Percentiles rank a stretch among this genome's conserved stretches.
These are phyloP conservation scores for Harrya chromipes DNA, from an alignment of 768 basidiomycete genomes.

Conservation along the genomic window DNA sequence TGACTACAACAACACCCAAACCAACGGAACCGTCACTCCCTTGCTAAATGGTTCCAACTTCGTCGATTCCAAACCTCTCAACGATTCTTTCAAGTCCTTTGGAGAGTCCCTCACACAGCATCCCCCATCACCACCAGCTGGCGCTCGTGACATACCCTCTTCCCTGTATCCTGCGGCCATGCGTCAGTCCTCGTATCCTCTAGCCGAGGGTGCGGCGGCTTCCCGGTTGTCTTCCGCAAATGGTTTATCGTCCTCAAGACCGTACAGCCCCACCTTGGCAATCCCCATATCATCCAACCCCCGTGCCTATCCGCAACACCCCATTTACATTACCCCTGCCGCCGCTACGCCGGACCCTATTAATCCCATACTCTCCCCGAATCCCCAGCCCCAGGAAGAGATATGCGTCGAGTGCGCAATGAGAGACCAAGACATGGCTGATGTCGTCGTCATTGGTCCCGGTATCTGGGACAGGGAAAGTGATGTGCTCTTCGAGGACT, in stretches of 20 bases:
- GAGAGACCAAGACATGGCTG: slow-evolving; percentile 98
- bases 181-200: slow-evolving; percentile 46
- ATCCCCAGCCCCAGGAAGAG: slow-evolving; percentile 63
- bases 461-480: slow-evolving; percentile 92
- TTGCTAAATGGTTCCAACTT: slow-evolving; percentile 25
- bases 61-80: slow-evolving; percentile 26
- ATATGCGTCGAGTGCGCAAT: slow-evolving; percentile 96
- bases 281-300: slow-evolving; percentile 62
- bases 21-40: slow-evolving; percentile 17
- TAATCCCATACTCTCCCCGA: slow-evolving; percentile 59
- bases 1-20: slow-evolving; percentile 29
- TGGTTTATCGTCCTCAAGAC: slow-evolving; percentile 55
- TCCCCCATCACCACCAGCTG: slow-evolving; percentile 22
- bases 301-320: slow-evolving; percentile 69
- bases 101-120: slow-evolving; percentile 24
- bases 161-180: slow-evolving; percentile 40
- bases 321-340: slow-evolving; percentile 67
- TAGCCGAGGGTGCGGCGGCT: slow-evolving; percentile 32
- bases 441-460: slow-evolving; percentile 82
- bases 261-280: slow-evolving; percentile 40
- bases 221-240: slow-evolving; percentile 46
- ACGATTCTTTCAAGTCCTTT: slow-evolving; percentile 32
- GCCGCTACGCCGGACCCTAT: slow-evolving; percentile 50
- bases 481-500: slow-evolving; percentile 77
- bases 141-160: slow-evolving; percentile 26